phyloP scores from a whole-genome alignment of 441 rosid genomes.

The Viola pubescens region DNA sequence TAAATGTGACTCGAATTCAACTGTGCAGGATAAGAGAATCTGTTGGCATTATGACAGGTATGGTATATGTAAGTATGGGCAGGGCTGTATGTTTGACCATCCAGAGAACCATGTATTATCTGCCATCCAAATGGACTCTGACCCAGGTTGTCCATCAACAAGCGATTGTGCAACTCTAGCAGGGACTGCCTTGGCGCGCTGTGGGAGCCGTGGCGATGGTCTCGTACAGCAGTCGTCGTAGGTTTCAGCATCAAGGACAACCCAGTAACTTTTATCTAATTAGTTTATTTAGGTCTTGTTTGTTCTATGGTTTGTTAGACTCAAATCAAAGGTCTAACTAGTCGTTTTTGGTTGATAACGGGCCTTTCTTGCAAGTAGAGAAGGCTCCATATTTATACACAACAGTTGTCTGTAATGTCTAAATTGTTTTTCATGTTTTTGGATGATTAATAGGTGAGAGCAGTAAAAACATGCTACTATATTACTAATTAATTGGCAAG shows the following conservation, averaged over 20 bases:
- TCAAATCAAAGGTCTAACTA: too few species aligned
- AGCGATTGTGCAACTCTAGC: neutral
- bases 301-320: too few species aligned
- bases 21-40: neutral
- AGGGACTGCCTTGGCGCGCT: neutral
- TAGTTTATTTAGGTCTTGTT: too few species aligned
- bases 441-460: too few species aligned
- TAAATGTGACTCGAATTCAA: neutral
- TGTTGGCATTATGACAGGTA: neutral
- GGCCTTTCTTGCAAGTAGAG: neutral
- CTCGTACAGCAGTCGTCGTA: neutral
- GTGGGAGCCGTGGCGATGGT: neutral
- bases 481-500: too few species aligned
- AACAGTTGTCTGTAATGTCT: neutral
- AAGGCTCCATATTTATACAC: neutral
- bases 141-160: neutral
- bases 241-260: neutral
- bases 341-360: neutral
- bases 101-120: neutral
- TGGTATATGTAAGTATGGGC: neutral
- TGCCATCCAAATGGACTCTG: neutral
- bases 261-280: neutral
- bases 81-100: neutral
- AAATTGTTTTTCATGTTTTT: neutral
- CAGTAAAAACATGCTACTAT: too few species aligned